These are phyloP conservation scores for Nemania serpens DNA, from an alignment of 2,329 filamentous ascomycete species.

Conservation along the genomic window DNA sequence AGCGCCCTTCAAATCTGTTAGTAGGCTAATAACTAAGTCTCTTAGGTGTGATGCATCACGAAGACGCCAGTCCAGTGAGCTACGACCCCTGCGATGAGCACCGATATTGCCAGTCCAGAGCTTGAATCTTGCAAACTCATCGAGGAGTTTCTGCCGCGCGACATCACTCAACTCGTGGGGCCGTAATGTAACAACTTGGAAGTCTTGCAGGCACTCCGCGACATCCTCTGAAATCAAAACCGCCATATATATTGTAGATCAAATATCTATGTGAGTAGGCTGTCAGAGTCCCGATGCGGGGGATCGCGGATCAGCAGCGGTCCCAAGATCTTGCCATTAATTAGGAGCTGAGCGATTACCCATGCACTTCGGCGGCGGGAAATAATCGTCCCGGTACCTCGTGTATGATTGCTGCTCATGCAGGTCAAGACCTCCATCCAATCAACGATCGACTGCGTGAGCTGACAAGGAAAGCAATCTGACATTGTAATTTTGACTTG, in stretches of 20 bases:
- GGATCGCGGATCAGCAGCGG: neutral
- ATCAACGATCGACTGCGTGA: neutral
- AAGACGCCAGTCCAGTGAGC: conserved; percentile 17
- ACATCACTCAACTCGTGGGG: neutral
- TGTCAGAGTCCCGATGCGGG: neutral
- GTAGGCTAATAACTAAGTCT: neutral
- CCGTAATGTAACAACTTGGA: neutral
- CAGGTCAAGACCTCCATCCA: neutral
- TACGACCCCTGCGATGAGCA: conserved; percentile 7
- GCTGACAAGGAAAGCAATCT: too few species aligned
- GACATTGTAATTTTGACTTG: too few species aligned
- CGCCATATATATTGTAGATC: neutral
- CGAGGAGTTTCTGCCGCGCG: neutral
- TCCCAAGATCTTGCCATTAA: neutral
- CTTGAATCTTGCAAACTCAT: conserved; percentile 14
- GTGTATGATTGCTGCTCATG: neutral
- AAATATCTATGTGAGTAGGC: neutral
- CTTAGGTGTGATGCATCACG: conserved; percentile 17
- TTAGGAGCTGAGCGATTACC: neutral
- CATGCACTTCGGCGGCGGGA: neutral
- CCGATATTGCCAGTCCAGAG: conserved; percentile 20
- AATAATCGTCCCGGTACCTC: too few species aligned
- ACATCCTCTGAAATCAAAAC: neutral
- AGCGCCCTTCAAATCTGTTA: neutral
- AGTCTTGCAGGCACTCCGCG: conserved; percentile 4